These are phyloP conservation scores for Trichoderma atroviride DNA, from an alignment of 2,329 filamentous ascomycete genomes.

Conservation along the genomic window DNA sequence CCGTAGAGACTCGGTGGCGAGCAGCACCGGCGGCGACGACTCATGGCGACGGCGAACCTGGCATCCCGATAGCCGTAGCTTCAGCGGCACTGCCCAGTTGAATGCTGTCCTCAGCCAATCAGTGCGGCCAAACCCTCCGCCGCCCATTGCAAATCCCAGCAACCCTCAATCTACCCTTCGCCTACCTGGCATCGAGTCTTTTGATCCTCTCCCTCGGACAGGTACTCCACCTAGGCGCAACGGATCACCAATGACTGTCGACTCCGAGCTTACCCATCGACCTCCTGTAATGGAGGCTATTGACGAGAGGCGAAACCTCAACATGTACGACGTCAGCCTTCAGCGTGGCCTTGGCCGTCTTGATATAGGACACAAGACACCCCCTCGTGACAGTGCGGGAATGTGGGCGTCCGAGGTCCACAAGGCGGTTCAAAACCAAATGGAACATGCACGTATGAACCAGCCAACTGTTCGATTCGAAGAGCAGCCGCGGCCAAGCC, in stretches of 20 bases:
- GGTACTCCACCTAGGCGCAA: constrained; percentile 65
- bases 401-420: constrained; percentile 61
- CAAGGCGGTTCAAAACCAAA: constrained; percentile 57
- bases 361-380: constrained; percentile 60
- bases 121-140: constrained; percentile 58
- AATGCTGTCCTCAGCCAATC: constrained; percentile 74
- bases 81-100: constrained; percentile 68
- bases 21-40: constrained; percentile 65
- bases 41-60: constrained; percentile 84
- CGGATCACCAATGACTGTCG: constrained; percentile 77
- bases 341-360: constrained; percentile 68
- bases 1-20: constrained; percentile 65
- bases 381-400: constrained; percentile 55
- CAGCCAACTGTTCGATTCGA: constrained; percentile 59
- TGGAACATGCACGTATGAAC: constrained; percentile 52
- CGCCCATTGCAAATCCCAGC: constrained; percentile 48
- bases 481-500: constrained; percentile 45
- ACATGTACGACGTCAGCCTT: constrained; percentile 66
- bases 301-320: constrained; percentile 55
- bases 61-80: constrained; percentile 77
- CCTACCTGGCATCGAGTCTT: constrained; percentile 89
- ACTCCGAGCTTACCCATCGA: constrained; percentile 52
- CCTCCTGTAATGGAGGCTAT: constrained; percentile 37
- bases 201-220: constrained; percentile 72
- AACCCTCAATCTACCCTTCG: constrained; percentile 64